phyloP scores from a whole-genome alignment of 306 rosid genomes.

The Quercus mongolica region DNA sequence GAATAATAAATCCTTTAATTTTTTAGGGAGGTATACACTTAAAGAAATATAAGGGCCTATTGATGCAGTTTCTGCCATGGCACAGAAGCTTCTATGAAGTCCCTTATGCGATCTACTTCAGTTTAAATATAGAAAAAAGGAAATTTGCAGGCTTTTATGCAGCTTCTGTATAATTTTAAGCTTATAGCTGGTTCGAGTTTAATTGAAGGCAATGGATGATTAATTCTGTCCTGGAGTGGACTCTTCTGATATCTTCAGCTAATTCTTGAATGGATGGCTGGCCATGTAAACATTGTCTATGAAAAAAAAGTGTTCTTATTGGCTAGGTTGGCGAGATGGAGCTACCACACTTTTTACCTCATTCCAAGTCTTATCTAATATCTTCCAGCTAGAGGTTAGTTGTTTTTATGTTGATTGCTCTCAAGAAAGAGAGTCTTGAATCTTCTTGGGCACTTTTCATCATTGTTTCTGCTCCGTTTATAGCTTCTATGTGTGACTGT shows the following conservation, averaged over 20 bases:
- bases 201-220: constrained; percentile 2
- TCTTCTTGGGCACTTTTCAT: not conserved
- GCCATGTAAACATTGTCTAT: not conserved
- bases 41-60: constrained; percentile 2
- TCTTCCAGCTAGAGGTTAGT: not conserved
- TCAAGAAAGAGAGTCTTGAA: not conserved
- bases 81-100: constrained; percentile 4
- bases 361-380: not conserved
- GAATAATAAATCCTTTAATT: not conserved
- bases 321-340: not conserved
- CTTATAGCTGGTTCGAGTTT: not conserved
- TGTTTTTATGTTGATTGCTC: not conserved
- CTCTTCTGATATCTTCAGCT: not conserved
- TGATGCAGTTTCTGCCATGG: not conserved
- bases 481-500: not conserved
- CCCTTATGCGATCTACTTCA: not conserved
- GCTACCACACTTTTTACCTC: not conserved
- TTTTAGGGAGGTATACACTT: not conserved
- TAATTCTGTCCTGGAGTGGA: not conserved
- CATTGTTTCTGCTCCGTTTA: not conserved
- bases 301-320: not conserved
- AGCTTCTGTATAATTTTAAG: not conserved
- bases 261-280: not conserved
- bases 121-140: not conserved
- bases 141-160: not conserved